Evolutionary conservation across 371 early-diverging fungal genomes (phyloP).

Genomic region (Circinella umbellata): DNA sequence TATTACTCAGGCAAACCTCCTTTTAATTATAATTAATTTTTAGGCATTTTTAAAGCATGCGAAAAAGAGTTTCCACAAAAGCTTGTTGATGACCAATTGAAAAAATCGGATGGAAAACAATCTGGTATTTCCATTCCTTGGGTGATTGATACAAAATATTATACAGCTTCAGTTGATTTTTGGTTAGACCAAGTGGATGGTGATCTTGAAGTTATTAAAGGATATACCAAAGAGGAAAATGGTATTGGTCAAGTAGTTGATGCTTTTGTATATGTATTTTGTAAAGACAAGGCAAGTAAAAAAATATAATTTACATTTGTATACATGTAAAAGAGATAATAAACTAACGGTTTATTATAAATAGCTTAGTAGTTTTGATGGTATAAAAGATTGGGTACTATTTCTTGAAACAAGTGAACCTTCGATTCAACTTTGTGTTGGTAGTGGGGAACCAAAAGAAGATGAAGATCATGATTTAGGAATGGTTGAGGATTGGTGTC

Average conservation of each 20-base stretch:
- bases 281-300: slow-evolving; percentile 49
- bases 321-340: not conserved
- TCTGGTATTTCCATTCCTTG: slow-evolving; percentile 65
- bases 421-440: slow-evolving; percentile 62
- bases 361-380: slow-evolving; percentile 59
- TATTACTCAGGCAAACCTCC: no score
- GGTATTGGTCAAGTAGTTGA: slow-evolving; percentile 67
- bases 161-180: slow-evolving; percentile 69
- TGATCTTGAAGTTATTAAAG: slow-evolving; percentile 37
- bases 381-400: slow-evolving; percentile 55
- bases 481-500: slow-evolving; percentile 53
- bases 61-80: slow-evolving; percentile 28
- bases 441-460: slow-evolving; percentile 11
- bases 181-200: slow-evolving; percentile 67
- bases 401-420: slow-evolving; percentile 63
- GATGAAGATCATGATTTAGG: slow-evolving; percentile 12
- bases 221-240: slow-evolving; percentile 49
- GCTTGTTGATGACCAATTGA: slow-evolving; percentile 29
- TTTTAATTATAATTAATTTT: not conserved
- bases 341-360: no score
- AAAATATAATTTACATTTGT: not conserved
- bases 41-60: slow-evolving; percentile 37
- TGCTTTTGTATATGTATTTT: slow-evolving; percentile 70
- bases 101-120: slow-evolving; percentile 38
- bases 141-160: slow-evolving; percentile 74